Evolutionary conservation across 257 asterid genomes (phyloP).

Genomic region (Coffea canephora): DNA sequence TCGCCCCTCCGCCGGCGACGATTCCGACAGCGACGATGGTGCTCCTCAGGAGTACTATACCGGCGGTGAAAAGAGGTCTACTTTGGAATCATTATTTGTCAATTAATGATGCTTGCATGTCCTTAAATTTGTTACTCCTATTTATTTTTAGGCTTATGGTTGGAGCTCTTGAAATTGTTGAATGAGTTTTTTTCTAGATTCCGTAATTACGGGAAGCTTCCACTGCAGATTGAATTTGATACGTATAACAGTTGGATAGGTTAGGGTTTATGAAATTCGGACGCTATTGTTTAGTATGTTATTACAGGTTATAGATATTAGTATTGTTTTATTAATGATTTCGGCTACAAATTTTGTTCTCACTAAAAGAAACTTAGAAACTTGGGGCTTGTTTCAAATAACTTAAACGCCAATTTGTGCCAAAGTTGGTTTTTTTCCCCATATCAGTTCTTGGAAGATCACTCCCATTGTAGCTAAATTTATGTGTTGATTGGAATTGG

Average conservation of each 20-base stretch:
- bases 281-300: background rate
- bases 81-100: too few relatives aligned
- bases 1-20: constrained; percentile 69
- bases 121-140: background rate
- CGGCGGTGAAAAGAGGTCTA: constrained; percentile 95
- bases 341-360: background rate
- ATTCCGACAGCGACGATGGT: constrained; percentile 72
- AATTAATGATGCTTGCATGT: background rate
- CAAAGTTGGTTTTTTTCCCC: background rate
- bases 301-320: background rate
- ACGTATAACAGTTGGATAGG: background rate
- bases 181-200: background rate
- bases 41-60: constrained; percentile 89
- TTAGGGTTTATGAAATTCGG: background rate
- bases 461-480: background rate
- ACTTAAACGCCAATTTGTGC: background rate
- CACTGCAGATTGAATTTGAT: background rate
- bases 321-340: background rate
- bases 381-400: background rate
- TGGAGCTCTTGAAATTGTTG: background rate
- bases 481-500: background rate
- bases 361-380: background rate
- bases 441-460: background rate
- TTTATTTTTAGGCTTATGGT: background rate
- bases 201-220: background rate